Evolutionary conservation across 495 filamentous ascomycete species (phyloP).

Genomic region (Aspergillus sclerotioniger): DNA sequence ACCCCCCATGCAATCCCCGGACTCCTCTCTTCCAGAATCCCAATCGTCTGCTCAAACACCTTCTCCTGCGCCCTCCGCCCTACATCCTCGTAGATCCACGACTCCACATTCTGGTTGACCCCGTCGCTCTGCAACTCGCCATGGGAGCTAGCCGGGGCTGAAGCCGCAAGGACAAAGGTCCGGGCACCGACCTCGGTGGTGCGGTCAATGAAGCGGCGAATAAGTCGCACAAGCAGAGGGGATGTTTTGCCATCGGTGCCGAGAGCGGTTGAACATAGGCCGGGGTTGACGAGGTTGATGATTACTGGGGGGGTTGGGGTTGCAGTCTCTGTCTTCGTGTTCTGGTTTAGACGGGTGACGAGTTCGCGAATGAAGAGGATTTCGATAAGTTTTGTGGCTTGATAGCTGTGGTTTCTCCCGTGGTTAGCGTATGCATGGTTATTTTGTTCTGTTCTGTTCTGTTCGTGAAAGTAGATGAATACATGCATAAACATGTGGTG

Average conservation of each 20-base stretch:
- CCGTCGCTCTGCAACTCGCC: constrained; percentile 10
- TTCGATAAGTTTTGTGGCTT: constrained; percentile 3
- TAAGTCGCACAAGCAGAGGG: background rate
- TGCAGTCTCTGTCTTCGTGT: too few relatives aligned
- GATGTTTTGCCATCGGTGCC: background rate
- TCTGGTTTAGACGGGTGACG: background rate
- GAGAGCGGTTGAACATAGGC: constrained; percentile 10
- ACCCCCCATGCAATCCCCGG: constrained; percentile 27
- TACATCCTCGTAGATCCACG: background rate
- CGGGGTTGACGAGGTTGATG: constrained; percentile 14
- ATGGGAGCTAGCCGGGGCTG: constrained; percentile 3
- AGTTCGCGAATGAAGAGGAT: constrained; percentile 9
- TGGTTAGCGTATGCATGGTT: too few relatives aligned
- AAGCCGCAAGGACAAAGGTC: constrained; percentile 3
- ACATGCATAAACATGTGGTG: too few relatives aligned
- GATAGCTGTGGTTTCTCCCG: too few relatives aligned
- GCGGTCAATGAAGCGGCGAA: background rate
- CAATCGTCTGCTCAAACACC: constrained; percentile 52
- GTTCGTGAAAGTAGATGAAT: too few relatives aligned
- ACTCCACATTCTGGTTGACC: background rate
- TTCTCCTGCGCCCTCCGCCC: constrained; percentile 39
- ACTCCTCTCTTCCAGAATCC: constrained; percentile 46
- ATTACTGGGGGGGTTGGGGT: background rate
- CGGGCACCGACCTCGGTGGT: constrained; percentile 5
- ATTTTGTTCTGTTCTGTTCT: too few relatives aligned